Base-by-base conservation (phyloP, 192 early-diverging fungal genomes). In the Backusella liffmaniae region DNA sequence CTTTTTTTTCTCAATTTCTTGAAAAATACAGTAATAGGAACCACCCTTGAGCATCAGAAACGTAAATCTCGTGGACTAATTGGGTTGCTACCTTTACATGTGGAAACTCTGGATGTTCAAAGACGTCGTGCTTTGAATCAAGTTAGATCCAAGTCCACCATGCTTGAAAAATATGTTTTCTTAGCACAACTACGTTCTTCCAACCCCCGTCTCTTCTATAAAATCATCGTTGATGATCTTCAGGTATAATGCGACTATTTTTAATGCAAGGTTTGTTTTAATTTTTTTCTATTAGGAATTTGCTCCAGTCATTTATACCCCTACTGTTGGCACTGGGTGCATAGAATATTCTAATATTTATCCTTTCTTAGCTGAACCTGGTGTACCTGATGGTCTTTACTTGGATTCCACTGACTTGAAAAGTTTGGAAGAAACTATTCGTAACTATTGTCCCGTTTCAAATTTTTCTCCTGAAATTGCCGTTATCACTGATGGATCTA, bases 401-500 rank as follows among this genome's bases (percentile, higher is more conserved):
- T 87, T 98, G 37, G 89, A 93, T 37, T 78, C 94, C 26, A 88
- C 87, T 62, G 91, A 95, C 76, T 84, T 91, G 66, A 89, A 88
- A 74, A 88, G 91, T 83, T 80, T 98, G 36, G 88, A 85, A 73
- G 84, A 94, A 77, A 87, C 94, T 73, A 91, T 97, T 56, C 83
- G 79, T 71, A 93, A 94, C 84, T 97, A 95, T 88, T 37, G 39
- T 5, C 68, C 68, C 8, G 68, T 70, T 44, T 7, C 15, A 1
- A 86, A 89, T 67, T 78, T 85, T 32, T 83, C 85, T 23, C 93
- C 93, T 32, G 88, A 96, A 75, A 97, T 95, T 73, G 89, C 92
- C n/a, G 97, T 98, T 41, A 94, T 98, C 73, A 96, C 96, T 9
- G 96, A 98, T 83, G 96, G 97, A 36, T 94, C 92, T 36, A 90